These are phyloP conservation scores for Neofusicoccum ribis DNA, from an alignment of 2,329 filamentous ascomycete genomes.

Conservation along the genomic window DNA sequence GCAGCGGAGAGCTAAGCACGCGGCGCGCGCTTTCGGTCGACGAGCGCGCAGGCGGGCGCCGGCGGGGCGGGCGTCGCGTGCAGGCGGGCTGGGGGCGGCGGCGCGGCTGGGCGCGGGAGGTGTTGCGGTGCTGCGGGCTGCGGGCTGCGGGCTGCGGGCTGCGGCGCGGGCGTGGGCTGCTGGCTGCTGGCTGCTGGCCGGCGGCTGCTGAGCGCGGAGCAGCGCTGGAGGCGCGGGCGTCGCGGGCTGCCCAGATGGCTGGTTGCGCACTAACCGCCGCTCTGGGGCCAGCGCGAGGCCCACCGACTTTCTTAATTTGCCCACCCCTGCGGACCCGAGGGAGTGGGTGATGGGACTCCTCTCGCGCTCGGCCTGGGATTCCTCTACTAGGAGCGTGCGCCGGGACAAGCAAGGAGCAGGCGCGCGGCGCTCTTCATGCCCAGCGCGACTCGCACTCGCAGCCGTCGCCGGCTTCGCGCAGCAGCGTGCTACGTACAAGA, in stretches of 20 bases:
- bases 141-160: too few relatives aligned
- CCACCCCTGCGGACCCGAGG: not conserved
- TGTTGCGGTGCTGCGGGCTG: too few relatives aligned
- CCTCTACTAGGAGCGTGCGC: not conserved
- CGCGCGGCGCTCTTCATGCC: conserved; percentile 10
- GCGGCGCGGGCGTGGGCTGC: too few relatives aligned
- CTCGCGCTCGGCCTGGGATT: conserved; percentile 13
- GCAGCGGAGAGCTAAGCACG: too few relatives aligned
- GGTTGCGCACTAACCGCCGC: not conserved
- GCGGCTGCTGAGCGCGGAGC: too few relatives aligned
- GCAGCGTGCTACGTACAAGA: not conserved
- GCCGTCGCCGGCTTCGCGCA: not conserved
- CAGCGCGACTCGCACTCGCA: conserved; percentile 13
- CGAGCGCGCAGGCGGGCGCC: too few relatives aligned
- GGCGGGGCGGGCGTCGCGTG: too few relatives aligned
- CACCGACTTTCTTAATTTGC: conserved; percentile 14
- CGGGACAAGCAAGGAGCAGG: conserved; percentile 6
- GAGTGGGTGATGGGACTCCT: conserved; percentile 4
- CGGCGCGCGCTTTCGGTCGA: too few relatives aligned
- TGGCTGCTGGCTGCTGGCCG: too few relatives aligned
- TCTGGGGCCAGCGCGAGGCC: not conserved
- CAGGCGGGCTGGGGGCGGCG: too few relatives aligned
- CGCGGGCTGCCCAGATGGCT: not conserved
- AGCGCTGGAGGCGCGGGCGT: not conserved
- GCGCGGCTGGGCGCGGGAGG: too few relatives aligned